These are phyloP conservation scores for Verticillium alfalfae DNA, from an alignment of 2,329 filamentous ascomycete genomes.

Conservation along the genomic window DNA sequence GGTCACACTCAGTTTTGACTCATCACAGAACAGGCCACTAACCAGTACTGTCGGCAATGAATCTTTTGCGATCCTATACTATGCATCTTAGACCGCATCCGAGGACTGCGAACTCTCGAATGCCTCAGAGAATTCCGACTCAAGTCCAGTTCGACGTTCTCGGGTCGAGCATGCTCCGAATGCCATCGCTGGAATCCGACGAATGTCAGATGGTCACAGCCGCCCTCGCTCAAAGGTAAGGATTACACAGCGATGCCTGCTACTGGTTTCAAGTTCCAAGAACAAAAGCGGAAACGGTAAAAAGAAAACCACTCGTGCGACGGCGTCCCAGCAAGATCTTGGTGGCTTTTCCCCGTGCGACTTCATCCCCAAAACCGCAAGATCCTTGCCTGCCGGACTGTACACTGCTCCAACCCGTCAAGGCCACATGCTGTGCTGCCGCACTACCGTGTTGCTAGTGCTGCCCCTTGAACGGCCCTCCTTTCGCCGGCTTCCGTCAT, in stretches of 20 bases:
- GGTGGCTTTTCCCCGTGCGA: not conserved
- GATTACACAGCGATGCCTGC: not conserved
- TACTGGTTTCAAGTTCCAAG: not conserved
- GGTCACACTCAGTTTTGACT: too few species aligned
- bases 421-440: not conserved
- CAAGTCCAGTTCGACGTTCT: too few species aligned
- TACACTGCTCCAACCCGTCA: not conserved
- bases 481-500: not conserved
- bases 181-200: too few species aligned
- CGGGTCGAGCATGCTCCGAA: too few species aligned
- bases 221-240: too few species aligned
- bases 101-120: too few species aligned
- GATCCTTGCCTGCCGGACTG: not conserved
- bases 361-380: not conserved
- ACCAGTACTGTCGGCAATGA: too few species aligned
- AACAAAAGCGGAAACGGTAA: not conserved
- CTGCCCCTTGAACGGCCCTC: not conserved
- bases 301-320: not conserved
- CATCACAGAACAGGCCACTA: too few species aligned
- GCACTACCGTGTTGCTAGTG: not conserved
- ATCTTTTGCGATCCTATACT: too few species aligned
- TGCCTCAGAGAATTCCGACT: too few species aligned
- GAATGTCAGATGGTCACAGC: too few species aligned
- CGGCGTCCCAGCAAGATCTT: not conserved
- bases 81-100: too few species aligned